A percentile compares a stretch with the other conserved stretches of the same genome.
Conservation (phyloP, 2,329 filamentous ascomycete genomes). For the Paraphaeosphaeria minitans region DNA sequence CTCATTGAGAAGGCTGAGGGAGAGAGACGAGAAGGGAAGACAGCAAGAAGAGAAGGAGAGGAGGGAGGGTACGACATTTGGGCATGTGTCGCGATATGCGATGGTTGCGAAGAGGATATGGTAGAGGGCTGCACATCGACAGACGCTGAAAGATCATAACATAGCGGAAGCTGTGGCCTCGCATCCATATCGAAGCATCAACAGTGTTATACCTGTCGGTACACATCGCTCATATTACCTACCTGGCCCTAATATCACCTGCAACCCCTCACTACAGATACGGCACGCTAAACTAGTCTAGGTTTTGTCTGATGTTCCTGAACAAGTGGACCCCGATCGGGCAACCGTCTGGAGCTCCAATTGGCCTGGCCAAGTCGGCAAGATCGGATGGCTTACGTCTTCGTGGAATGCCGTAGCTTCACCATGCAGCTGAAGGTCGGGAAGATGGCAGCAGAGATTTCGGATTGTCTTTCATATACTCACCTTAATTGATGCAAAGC, state of each 20-base stretch:
- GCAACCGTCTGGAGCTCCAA: background rate
- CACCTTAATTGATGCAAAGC: background rate
- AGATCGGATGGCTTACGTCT: constrained; percentile 3
- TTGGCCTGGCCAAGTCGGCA: constrained; percentile 10
- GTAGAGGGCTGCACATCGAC: constrained; percentile 54
- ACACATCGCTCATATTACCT: no score
- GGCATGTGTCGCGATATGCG: constrained; percentile 77
- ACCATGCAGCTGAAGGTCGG: background rate
- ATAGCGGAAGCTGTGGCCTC: no score
- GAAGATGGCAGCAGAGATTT: background rate
- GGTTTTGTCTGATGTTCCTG: constrained; percentile 8
- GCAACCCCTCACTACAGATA: background rate
- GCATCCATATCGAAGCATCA: no score
- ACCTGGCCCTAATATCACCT: background rate
- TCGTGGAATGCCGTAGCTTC: background rate
- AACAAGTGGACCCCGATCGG: constrained; percentile 3
- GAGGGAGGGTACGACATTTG: constrained; percentile 62
- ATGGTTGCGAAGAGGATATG: constrained; percentile 98
- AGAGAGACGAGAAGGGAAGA: constrained; percentile 66
- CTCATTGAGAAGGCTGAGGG: constrained; percentile 64
- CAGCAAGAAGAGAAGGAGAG: constrained; percentile 62
- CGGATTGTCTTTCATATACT: background rate
- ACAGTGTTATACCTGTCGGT: no score
- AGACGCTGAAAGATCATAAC: no score
- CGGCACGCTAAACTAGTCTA: constrained; percentile 1